Percentiles rank a stretch among this genome's conserved stretches.
phyloP scores from a whole-genome alignment of 2,329 filamentous ascomycete species.

The Venturiaceae sp. region DNA sequence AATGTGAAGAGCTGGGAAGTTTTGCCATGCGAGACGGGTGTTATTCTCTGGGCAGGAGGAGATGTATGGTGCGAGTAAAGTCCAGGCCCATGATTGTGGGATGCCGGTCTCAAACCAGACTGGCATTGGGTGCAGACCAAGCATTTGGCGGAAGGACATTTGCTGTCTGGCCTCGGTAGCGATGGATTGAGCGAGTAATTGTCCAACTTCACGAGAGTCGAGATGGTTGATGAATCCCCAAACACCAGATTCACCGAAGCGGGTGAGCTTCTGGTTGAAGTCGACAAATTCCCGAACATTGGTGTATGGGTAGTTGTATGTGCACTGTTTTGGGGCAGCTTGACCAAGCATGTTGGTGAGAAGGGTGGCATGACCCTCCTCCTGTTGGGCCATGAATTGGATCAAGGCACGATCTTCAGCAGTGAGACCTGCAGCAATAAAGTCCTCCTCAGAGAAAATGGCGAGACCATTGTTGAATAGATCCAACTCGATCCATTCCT shows the following conservation, averaged over 20 bases:
- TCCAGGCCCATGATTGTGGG: slow-evolving; percentile 80
- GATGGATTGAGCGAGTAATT: slow-evolving; percentile 66
- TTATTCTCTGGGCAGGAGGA: slow-evolving; percentile 62
- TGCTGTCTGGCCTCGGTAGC: slow-evolving; percentile 74
- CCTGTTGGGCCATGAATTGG: slow-evolving; percentile 68
- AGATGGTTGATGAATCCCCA: slow-evolving; percentile 74
- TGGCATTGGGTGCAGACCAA: slow-evolving; percentile 70
- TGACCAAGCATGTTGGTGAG: slow-evolving; percentile 69
- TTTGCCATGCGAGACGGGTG: slow-evolving; percentile 73
- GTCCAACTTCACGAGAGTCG: slow-evolving; percentile 63
- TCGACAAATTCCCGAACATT: slow-evolving; percentile 71
- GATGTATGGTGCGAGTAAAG: slow-evolving; percentile 72
- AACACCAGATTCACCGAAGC: slow-evolving; percentile 69
- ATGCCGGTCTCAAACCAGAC: slow-evolving; percentile 74
- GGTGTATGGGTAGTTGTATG: slow-evolving; percentile 70
- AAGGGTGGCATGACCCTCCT: slow-evolving; percentile 67
- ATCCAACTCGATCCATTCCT: slow-evolving; percentile 79
- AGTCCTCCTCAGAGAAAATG: slow-evolving; percentile 59
- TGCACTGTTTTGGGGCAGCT: slow-evolving; percentile 62
- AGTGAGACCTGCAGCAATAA: slow-evolving; percentile 56
- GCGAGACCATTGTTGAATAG: slow-evolving; percentile 69
- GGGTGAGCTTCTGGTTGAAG: slow-evolving; percentile 78
- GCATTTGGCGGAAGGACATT: slow-evolving; percentile 75
- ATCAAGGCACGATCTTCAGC: slow-evolving; percentile 62
- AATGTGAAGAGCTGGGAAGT: slow-evolving; percentile 64